Evolutionary conservation across 2,329 filamentous ascomycete genomes (phyloP).

Genomic region (Diplodia mutila): DNA sequence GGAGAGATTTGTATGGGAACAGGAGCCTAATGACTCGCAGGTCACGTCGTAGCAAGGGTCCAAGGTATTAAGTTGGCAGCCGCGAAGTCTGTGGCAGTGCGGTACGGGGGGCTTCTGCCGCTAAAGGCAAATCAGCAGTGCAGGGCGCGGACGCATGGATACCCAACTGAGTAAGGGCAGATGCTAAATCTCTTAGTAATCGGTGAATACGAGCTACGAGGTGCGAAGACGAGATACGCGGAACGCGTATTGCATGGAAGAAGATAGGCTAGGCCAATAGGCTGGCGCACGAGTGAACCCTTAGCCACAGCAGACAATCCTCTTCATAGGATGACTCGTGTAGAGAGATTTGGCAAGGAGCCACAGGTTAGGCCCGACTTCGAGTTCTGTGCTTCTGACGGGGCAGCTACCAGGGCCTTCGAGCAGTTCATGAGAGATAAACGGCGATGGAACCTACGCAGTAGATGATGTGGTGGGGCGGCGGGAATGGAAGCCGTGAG

Average conservation of each 20-base stretch:
- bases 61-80: not conserved
- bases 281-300: not conserved
- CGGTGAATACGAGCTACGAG: not conserved
- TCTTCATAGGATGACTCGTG: not conserved
- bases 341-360: not conserved
- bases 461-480: not conserved
- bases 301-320: not conserved
- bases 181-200: not conserved
- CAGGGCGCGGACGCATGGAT: not conserved
- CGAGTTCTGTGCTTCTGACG: not conserved
- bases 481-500: not conserved
- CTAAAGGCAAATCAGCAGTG: not conserved
- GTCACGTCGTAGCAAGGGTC: not conserved
- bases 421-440: not conserved
- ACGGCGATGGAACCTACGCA: too few species aligned
- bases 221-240: not conserved
- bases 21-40: not conserved
- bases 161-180: not conserved
- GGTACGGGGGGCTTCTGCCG: not conserved
- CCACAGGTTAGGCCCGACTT: not conserved
- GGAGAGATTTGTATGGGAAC: not conserved
- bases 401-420: not conserved
- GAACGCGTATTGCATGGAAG: not conserved
- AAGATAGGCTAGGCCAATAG: too few species aligned
- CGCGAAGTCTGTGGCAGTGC: not conserved